phyloP scores from a whole-genome alignment of 148 eudicot genomes.

The Persicaria maculosa region DNA sequence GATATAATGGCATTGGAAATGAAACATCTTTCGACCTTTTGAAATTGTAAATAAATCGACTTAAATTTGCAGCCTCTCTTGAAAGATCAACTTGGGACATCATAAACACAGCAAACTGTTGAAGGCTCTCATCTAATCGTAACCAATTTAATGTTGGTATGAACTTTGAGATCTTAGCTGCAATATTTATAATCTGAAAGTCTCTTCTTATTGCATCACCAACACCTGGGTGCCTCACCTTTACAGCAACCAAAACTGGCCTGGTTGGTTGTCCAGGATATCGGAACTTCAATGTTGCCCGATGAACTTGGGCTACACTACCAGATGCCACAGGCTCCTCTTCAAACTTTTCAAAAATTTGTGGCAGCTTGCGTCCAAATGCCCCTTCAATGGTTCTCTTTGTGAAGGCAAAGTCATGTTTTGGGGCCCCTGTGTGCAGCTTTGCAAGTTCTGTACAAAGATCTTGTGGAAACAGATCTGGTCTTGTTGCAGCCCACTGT shows the following conservation, averaged over 20 bases:
- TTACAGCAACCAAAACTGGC: slow-evolving; percentile 53
- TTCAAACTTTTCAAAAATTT: slow-evolving; percentile 83
- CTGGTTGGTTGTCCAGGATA: slow-evolving; percentile 37
- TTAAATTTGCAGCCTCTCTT: slow-evolving; percentile 65
- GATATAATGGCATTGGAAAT: slow-evolving; percentile 61
- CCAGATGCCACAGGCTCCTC: slow-evolving; percentile 92
- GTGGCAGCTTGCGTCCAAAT: slow-evolving; percentile 74
- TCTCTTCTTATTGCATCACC: slow-evolving; percentile 61
- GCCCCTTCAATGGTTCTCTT: slow-evolving; percentile 76
- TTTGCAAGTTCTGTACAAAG: slow-evolving; percentile 68
- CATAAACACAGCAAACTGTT: slow-evolving; percentile 62
- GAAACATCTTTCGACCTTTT: slow-evolving; percentile 56
- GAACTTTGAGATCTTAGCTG: slow-evolving; percentile 38
- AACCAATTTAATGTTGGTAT: slow-evolving; percentile 56
- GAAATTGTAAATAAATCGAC: slow-evolving; percentile 57
- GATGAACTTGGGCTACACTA: slow-evolving; percentile 90
- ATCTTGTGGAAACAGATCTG: slow-evolving; percentile 82
- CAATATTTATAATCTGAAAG: slow-evolving; percentile 39
- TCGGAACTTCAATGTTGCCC: slow-evolving; percentile 58
- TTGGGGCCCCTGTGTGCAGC: slow-evolving; percentile 93
- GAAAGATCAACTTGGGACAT: slow-evolving; percentile 72
- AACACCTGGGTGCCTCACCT: slow-evolving; percentile 69
- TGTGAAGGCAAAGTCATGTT: slow-evolving; percentile 82
- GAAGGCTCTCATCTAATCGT: slow-evolving; percentile 59
- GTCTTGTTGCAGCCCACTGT: slow-evolving; percentile 99